Evolutionary conservation across 2,329 filamentous ascomycete genomes (phyloP).

Genomic region (Cladosporium colombiae): DNA sequence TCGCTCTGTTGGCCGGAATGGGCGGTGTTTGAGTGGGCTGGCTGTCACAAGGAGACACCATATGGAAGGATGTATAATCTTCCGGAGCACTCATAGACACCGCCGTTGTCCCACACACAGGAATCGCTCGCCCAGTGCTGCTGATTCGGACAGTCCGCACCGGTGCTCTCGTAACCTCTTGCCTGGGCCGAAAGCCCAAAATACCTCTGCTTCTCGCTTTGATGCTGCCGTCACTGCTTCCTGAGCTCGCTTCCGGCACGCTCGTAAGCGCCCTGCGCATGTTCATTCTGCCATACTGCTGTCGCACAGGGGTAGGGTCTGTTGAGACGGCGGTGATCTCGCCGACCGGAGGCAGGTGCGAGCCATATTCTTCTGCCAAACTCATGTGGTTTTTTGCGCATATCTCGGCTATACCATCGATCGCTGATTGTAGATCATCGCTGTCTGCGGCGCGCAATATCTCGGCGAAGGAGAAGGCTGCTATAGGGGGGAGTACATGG

Average conservation of each 20-base stretch:
- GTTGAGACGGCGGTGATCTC: conserved; percentile 49
- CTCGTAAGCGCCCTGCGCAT: conserved; percentile 44
- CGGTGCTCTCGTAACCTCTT: conserved; percentile 22
- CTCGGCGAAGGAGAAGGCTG: conserved; percentile 36
- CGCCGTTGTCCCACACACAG: conserved; percentile 33
- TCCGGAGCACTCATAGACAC: conserved; percentile 2
- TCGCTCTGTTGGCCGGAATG: not conserved
- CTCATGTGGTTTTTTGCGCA: conserved; percentile 62
- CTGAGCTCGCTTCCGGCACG: conserved; percentile 51
- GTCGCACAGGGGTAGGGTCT: conserved; percentile 7
- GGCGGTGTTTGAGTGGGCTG: not conserved
- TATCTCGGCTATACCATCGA: conserved; percentile 65
- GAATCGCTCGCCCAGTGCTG: conserved; percentile 32
- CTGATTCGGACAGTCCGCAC: conserved; percentile 30
- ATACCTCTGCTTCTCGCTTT: conserved; percentile 29
- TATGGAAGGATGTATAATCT: not conserved
- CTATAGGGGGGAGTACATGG: conserved; percentile 34
- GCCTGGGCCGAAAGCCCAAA: conserved; percentile 29
- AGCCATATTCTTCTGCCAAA: conserved; percentile 63
- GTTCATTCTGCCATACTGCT: conserved; percentile 4
- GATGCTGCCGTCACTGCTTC: conserved; percentile 40
- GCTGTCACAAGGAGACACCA: not conserved
- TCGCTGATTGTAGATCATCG: conserved; percentile 58
- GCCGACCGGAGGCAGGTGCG: conserved; percentile 62
- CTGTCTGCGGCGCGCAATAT: conserved; percentile 43